phyloP scores from a whole-genome alignment of 2,329 filamentous ascomycete species.

The Fusarium hainanense region DNA sequence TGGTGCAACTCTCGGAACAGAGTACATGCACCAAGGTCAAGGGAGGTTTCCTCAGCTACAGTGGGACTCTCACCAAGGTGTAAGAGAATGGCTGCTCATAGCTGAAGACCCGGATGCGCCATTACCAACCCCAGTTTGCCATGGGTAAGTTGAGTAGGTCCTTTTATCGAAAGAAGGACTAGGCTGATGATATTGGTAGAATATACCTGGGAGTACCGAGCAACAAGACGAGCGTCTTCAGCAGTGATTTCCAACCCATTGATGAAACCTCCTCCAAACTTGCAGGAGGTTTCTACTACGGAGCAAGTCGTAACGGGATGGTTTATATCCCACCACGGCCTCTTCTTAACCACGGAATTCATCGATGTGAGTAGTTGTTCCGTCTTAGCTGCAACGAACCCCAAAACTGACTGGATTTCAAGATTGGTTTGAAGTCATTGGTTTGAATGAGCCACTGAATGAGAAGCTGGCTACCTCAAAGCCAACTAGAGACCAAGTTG shows the following conservation, averaged over 20 bases:
- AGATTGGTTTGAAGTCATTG: conserved; percentile 63
- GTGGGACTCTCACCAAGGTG: conserved; percentile 52
- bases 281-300: conserved; percentile 60
- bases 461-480: conserved; percentile 50
- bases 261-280: conserved; percentile 47
- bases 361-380: conserved; percentile 56
- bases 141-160: conserved; percentile 51
- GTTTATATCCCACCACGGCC: conserved; percentile 61
- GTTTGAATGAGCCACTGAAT: conserved; percentile 58
- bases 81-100: conserved; percentile 60
- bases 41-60: conserved; percentile 55
- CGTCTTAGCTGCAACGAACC: not conserved
- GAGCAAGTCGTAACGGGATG: conserved; percentile 53
- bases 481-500: conserved; percentile 57
- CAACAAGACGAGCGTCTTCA: conserved; percentile 32
- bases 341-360: conserved; percentile 61
- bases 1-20: conserved; percentile 49
- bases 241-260: conserved; percentile 52
- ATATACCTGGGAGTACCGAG: conserved; percentile 42
- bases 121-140: conserved; percentile 57
- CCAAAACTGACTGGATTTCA: not conserved
- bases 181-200: conserved; percentile 8
- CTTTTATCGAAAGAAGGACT: too few species aligned
- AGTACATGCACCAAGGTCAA: conserved; percentile 54
- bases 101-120: conserved; percentile 61